These are phyloP conservation scores for Aspergillus fumigatus DNA, from an alignment of 2,329 filamentous ascomycete genomes.

Conservation along the genomic window DNA sequence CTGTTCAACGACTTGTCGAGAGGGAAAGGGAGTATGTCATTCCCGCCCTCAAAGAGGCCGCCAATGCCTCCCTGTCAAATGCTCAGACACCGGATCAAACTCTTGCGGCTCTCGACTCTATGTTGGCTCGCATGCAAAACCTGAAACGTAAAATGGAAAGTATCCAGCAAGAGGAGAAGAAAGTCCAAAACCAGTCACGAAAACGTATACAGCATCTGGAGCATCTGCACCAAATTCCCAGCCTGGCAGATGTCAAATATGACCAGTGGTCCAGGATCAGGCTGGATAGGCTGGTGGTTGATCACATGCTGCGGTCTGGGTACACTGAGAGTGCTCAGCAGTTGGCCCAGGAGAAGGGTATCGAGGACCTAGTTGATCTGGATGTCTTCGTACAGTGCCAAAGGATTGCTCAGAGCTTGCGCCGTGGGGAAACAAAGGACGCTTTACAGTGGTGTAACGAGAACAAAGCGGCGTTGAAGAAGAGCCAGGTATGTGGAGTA, in stretches of 20 bases:
- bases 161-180: constrained; percentile 73
- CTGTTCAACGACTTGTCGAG: constrained; percentile 51
- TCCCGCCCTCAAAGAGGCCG: constrained; percentile 47
- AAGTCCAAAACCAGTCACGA: constrained; percentile 68
- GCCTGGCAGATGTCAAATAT: constrained; percentile 86
- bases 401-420: constrained; percentile 68
- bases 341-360: constrained; percentile 68
- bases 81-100: constrained; percentile 63
- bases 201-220: constrained; percentile 76
- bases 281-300: constrained; percentile 81
- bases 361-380: constrained; percentile 80
- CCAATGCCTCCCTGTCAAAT: constrained; percentile 61
- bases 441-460: constrained; percentile 88
- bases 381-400: constrained; percentile 82
- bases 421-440: constrained; percentile 66
- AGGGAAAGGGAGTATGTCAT: constrained; percentile 45
- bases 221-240: constrained; percentile 73
- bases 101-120: constrained; percentile 75
- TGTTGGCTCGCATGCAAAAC: constrained; percentile 78
- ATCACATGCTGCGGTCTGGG: constrained; percentile 82
- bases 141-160: constrained; percentile 81
- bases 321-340: constrained; percentile 72
- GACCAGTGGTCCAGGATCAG: constrained; percentile 81
- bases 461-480: constrained; percentile 87
- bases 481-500: constrained; percentile 62